A percentile compares a stretch with the other conserved stretches of the same genome.
Evolutionary conservation across 2,329 filamentous ascomycete species (phyloP).

Genomic region (Stagonosporopsis vannaccii): DNA sequence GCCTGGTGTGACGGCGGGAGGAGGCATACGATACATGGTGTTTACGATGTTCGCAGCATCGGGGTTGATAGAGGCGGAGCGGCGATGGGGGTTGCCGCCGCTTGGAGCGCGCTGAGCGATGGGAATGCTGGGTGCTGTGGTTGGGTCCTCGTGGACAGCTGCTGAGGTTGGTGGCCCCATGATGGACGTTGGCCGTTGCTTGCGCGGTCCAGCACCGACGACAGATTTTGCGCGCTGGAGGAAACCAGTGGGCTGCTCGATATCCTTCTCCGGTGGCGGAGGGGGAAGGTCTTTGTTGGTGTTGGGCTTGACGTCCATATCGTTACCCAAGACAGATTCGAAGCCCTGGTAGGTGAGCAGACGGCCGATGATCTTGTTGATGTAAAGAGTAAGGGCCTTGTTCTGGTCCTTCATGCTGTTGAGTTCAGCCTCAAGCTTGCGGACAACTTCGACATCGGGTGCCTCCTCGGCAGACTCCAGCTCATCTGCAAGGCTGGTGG

Average conservation of each 20-base stretch:
- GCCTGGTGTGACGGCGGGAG: slow-evolving; percentile 46
- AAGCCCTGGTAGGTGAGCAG: slow-evolving; percentile 94
- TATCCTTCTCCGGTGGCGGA: slow-evolving; percentile 58
- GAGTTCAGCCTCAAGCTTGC: slow-evolving; percentile 78
- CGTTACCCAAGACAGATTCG: slow-evolving; percentile 87
- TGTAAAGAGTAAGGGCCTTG: slow-evolving; percentile 95
- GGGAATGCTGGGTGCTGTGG: slow-evolving; percentile 78
- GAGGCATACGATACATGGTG: slow-evolving; percentile 84
- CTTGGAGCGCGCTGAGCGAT: slow-evolving; percentile 61
- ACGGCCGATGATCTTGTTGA: slow-evolving; percentile 98
- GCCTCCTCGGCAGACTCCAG: slow-evolving; percentile 70
- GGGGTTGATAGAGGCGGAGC: slow-evolving; percentile 54
- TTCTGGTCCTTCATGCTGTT: slow-evolving; percentile 89
- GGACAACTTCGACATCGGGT: slow-evolving; percentile 58
- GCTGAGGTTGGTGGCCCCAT: slow-evolving; percentile 28
- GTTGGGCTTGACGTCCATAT: slow-evolving; percentile 60
- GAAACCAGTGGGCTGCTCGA: slow-evolving; percentile 54
- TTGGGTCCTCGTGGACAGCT: slow-evolving; percentile 64
- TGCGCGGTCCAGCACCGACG: slow-evolving; percentile 52
- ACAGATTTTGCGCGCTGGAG: slow-evolving; percentile 68
- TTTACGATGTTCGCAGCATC: slow-evolving; percentile 76
- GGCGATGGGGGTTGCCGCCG: slow-evolving; percentile 49
- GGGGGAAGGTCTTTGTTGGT: slow-evolving; percentile 86
- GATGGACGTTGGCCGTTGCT: slow-evolving; percentile 55
- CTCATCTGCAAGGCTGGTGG: slow-evolving; percentile 74